Percentiles rank a stretch among this genome's conserved stretches.
Evolutionary conservation across 306 rosid species (phyloP).

Genomic region (Alnus glutinosa): DNA sequence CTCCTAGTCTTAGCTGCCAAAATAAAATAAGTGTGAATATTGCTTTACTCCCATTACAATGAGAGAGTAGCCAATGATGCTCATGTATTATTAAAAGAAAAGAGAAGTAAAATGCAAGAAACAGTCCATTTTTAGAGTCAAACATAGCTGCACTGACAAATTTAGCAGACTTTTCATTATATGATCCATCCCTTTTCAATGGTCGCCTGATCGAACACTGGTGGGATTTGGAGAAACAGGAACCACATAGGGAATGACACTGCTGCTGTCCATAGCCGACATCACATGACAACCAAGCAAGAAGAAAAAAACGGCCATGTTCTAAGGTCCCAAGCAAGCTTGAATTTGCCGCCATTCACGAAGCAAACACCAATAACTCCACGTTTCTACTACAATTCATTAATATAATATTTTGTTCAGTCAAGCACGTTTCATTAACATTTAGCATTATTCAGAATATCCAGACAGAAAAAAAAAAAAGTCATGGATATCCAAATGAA

Average conservation of each 20-base stretch:
- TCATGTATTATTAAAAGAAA: background rate
- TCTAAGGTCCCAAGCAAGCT: conserved; percentile 33
- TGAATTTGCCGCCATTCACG: conserved; percentile 33
- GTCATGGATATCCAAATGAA: background rate
- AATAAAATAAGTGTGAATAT: too few species aligned
- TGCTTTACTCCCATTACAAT: too few species aligned
- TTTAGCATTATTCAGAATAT: background rate
- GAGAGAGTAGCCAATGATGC: too few species aligned
- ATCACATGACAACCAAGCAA: conserved; percentile 16
- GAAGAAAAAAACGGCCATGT: background rate
- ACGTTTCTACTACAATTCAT: conserved; percentile 26
- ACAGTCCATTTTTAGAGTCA: conserved; percentile 13
- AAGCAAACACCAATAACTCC: conserved; percentile 30
- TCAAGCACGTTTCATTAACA: conserved; percentile 63
- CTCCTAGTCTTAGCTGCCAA: too few species aligned
- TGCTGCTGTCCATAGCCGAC: conserved; percentile 12
- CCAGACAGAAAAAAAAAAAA: conserved; percentile 15
- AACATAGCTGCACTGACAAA: conserved; percentile 36
- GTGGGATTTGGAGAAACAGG: conserved; percentile 21
- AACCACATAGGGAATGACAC: conserved; percentile 26
- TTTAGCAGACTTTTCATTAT: conserved; percentile 11
- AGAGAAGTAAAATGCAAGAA: background rate
- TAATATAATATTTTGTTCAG: conserved; percentile 25
- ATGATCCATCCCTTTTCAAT: background rate
- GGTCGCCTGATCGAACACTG: background rate